A percentile compares a stretch with the other conserved stretches of the same genome.
Evolutionary conservation across 108 stramenopile species (phyloP).

Genomic region (Mediolabrus comicus): DNA sequence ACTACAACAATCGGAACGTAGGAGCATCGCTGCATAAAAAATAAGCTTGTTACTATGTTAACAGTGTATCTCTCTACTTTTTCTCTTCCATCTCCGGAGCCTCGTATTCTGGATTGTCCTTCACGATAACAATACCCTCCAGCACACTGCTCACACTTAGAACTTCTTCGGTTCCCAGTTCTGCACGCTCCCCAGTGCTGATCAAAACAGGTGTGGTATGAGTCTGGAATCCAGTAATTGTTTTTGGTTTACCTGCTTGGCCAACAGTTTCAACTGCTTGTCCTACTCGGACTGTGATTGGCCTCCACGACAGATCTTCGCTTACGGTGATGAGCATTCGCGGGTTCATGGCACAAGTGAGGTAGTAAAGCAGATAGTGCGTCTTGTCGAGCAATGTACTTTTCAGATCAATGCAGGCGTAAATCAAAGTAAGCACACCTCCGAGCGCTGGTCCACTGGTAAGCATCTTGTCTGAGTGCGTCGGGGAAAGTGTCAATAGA

Average conservation of each 20-base stretch:
- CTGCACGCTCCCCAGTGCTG: constrained; percentile 92
- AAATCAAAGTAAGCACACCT: constrained; percentile 89
- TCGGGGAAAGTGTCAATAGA: constrained; percentile 92
- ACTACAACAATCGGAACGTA: not conserved
- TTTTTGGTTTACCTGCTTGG: constrained; percentile 99
- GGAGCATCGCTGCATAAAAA: not conserved
- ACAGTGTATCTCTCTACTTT: not conserved
- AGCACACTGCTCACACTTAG: constrained; percentile 83
- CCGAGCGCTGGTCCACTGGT: constrained; percentile 87
- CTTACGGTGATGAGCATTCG: constrained; percentile 98
- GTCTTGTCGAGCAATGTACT: constrained; percentile 94
- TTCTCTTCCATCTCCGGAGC: constrained; percentile 20
- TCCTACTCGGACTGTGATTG: constrained; percentile 97
- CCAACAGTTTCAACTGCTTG: constrained; percentile 99
- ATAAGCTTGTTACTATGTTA: constrained; percentile 3
- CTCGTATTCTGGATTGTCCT: constrained; percentile 87
- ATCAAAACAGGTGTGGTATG: constrained; percentile 98
- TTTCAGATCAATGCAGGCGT: constrained; percentile 92
- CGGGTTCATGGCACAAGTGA: constrained; percentile 96
- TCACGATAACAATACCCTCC: constrained; percentile 96
- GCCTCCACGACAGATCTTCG: constrained; percentile 81
- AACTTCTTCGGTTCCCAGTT: constrained; percentile 96
- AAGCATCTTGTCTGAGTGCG: constrained; percentile 97
- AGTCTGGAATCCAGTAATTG: constrained; percentile 99
- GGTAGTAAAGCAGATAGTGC: constrained; percentile 95